Evolutionary conservation across 2,329 filamentous ascomycete genomes (phyloP).

Genomic region (Ascocoryne sarcoides): DNA sequence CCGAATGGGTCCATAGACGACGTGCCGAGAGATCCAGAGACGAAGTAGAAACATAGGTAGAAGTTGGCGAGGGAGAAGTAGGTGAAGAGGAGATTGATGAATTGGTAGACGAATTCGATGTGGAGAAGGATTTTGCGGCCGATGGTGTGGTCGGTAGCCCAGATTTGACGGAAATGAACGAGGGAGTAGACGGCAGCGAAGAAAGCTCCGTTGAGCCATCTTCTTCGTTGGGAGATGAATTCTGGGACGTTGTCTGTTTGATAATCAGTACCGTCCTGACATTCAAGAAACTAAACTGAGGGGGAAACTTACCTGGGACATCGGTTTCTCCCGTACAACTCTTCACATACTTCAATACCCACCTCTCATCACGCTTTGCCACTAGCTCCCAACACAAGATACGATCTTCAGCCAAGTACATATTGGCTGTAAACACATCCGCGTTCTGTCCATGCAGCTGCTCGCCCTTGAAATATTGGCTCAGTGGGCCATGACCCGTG

Average conservation of each 20-base stretch:
- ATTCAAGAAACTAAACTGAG: background rate
- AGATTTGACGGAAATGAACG: slow-evolving; percentile 89
- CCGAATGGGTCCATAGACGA: slow-evolving; percentile 80
- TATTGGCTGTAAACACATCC: slow-evolving; percentile 95
- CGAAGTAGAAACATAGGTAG: slow-evolving; percentile 97
- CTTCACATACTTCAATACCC: slow-evolving; percentile 98
- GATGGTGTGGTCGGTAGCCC: slow-evolving; percentile 84
- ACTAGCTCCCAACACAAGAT: slow-evolving; percentile 93
- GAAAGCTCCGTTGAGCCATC: slow-evolving; percentile 98
- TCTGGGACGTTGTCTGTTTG: slow-evolving; percentile 78
- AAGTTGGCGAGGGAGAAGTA: slow-evolving; percentile 99
- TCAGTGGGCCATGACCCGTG: slow-evolving; percentile 87
- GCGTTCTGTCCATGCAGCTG: slow-evolving; percentile 93
- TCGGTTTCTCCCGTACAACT: slow-evolving; percentile 95
- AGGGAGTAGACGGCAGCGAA: slow-evolving; percentile 97
- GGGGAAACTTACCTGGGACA: slow-evolving; percentile 66
- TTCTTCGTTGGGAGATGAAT: slow-evolving; percentile 90
- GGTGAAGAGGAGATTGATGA: slow-evolving; percentile 86
- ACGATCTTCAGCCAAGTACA: slow-evolving; percentile 85
- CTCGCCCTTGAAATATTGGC: slow-evolving; percentile 99
- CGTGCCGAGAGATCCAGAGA: slow-evolving; percentile 82
- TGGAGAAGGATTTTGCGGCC: slow-evolving; percentile 85
- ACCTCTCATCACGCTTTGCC: slow-evolving; percentile 86
- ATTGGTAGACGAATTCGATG: slow-evolving; percentile 92
- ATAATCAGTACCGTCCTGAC: slow-evolving; percentile 8